Percentiles rank a stretch among this genome's conserved stretches.
phyloP scores from a whole-genome alignment of 2,329 filamentous ascomycete species.

The Aquanectria penicillioides region DNA sequence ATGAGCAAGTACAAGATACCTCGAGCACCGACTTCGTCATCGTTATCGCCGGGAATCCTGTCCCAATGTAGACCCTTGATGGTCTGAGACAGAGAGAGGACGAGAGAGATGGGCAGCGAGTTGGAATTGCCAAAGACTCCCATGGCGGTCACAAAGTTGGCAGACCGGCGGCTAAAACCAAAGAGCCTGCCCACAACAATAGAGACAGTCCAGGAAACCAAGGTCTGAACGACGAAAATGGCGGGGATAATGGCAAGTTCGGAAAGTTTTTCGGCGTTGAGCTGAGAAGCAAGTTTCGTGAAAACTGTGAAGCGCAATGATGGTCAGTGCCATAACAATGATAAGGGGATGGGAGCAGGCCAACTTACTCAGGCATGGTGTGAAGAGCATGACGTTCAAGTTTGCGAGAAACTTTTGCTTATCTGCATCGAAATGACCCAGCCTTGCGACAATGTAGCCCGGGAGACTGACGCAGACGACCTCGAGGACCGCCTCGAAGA shows the following conservation, averaged over 20 bases:
- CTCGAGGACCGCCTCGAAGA: constrained; percentile 94
- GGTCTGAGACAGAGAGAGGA: constrained; percentile 92
- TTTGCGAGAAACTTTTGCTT: constrained; percentile 98
- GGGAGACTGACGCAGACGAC: constrained; percentile 95
- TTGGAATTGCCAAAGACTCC: constrained; percentile 98
- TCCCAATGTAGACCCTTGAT: constrained; percentile 94
- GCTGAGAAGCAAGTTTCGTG: constrained; percentile 93
- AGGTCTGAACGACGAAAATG: constrained; percentile 89
- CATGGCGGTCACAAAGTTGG: constrained; percentile 98
- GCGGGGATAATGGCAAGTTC: constrained; percentile 95
- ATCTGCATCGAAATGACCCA: constrained; percentile 94
- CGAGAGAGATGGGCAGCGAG: constrained; percentile 94
- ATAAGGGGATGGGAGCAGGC: neutral
- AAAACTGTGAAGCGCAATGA: constrained; percentile 71
- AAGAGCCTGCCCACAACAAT: constrained; percentile 77
- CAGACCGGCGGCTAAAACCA: constrained; percentile 83
- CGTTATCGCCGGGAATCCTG: constrained; percentile 88
- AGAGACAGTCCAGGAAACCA: constrained; percentile 85
- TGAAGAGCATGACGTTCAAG: constrained; percentile 95
- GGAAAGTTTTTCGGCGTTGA: constrained; percentile 88
- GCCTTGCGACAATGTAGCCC: constrained; percentile 88
- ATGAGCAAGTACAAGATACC: constrained; percentile 96
- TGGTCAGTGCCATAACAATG: no score
- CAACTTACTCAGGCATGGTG: constrained; percentile 87
- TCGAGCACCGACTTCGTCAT: constrained; percentile 91